Evolutionary conservation across 352 stramenopile genomes (phyloP), one percentile per base, ranked within the genome.

Genomic region (Achlya hypogyna): DNA sequence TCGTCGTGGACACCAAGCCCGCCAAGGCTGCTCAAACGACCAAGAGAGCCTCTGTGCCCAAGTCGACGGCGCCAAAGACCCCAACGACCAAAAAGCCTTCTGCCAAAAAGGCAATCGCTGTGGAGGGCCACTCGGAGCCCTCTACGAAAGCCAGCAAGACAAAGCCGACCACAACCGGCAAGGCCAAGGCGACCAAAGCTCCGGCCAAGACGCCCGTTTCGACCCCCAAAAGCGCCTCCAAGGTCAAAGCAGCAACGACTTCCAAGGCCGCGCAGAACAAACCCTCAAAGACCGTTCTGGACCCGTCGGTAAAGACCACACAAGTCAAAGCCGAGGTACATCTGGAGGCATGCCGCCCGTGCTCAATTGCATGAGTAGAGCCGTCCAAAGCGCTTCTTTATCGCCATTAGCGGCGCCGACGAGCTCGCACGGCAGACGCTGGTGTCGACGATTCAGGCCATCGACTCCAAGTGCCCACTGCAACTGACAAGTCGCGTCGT

Each of bases 321-420:
- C 49, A 56, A 10, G 49, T n/a, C 2, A 56, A 56, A 20, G 20
- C 49, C 2, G 49, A 56, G 31, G 49, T 56, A 56, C 49, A n/a
- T 3, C 16, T 20, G 38, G n/a, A 27, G 8, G 2, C 8, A 31
- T 3, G 1, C 10, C 12, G 20, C 31, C 16, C 25, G 1, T 34
- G 16, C 49, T 56, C 25, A 10, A 38, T 56, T 16, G 23, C 16
- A 16, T 56, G 3, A 10, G 25, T 56, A 56, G 35, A 64, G 29
- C 42, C 29, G 35, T 29, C 25, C 56, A 8, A 62, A 62, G 53
- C 80, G 80, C n/a, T 78, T 77, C 25, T 73, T 93, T 5, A 89
- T 93, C 52, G 78, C 79, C 23, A 91, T 93, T 59, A 93, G 82
- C 0, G 83, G 81, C 23, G 81, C 91, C 4, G 80, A 86, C 29